Conservation (phyloP, 2,329 filamentous ascomycete species). For the Elsinoe ampelina region DNA sequence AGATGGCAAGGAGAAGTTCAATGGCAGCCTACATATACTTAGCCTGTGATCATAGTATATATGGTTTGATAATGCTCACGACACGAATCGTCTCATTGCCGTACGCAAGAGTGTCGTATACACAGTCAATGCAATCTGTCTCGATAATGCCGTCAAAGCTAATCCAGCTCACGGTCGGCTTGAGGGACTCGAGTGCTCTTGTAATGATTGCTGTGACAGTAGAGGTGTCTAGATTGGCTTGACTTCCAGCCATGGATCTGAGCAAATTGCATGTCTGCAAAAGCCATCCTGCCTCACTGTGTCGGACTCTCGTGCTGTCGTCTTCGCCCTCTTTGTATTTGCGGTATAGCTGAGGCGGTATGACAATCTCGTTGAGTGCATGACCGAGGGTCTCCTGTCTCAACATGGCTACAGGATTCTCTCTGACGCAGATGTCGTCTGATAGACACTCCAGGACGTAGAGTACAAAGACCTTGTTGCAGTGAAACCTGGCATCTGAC, state of each 20-base stretch:
- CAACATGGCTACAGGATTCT: conserved; percentile 76
- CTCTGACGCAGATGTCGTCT: conserved; percentile 86
- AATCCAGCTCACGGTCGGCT: conserved; percentile 77
- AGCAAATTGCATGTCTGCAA: conserved; percentile 55
- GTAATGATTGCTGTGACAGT: conserved; percentile 38
- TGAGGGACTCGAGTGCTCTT: conserved; percentile 67
- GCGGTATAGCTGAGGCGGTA: conserved; percentile 62
- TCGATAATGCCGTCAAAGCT: conserved; percentile 71
- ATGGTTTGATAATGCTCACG: not conserved
- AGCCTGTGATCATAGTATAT: conserved; percentile 15
- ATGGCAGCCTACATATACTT: conserved; percentile 45
- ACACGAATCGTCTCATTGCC: conserved; percentile 56
- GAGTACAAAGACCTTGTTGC: conserved; percentile 43
- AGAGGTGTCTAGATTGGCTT: not conserved
- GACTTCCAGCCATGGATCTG: conserved; percentile 34
- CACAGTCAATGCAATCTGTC: conserved; percentile 58
- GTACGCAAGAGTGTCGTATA: conserved; percentile 62
- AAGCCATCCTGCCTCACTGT: conserved; percentile 79
- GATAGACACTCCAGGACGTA: conserved; percentile 84
- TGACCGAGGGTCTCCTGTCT: conserved; percentile 77
- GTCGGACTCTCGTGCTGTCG: conserved; percentile 59
- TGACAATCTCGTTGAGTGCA: conserved; percentile 89
- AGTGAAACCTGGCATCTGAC: not conserved
- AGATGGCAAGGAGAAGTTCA: conserved; percentile 29
- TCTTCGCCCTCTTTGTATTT: conserved; percentile 60